Conservation (phyloP, 1,284 basidiomycete species). For the Fomitiporia mediterranea region DNA sequence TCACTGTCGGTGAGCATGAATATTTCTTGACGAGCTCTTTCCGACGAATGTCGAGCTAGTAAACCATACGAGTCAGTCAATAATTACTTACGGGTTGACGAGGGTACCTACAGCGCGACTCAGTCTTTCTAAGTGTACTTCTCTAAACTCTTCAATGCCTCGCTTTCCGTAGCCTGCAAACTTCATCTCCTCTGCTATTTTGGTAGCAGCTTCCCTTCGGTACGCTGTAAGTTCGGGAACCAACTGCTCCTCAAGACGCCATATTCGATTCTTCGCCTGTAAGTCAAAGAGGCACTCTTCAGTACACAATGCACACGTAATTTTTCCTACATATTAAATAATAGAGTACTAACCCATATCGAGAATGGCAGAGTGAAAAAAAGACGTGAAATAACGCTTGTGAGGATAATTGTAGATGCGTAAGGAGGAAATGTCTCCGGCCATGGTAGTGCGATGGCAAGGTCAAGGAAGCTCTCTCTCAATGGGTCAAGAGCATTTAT, state of each 20-base stretch:
- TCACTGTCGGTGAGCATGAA: constrained; percentile 52
- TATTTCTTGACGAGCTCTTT: constrained; percentile 56
- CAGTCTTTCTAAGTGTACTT: constrained; percentile 44
- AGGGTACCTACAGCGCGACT: constrained; percentile 20
- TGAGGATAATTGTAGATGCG: constrained; percentile 72
- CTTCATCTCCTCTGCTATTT: constrained; percentile 56
- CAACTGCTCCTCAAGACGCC: constrained; percentile 62
- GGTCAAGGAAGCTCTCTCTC: constrained; percentile 51
- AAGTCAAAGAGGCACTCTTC: background rate
- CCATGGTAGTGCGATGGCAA: constrained; percentile 65
- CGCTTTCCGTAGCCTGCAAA: constrained; percentile 43
- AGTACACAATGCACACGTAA: too few relatives aligned
- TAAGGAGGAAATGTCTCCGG: constrained; percentile 65
- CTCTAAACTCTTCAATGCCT: constrained; percentile 48
- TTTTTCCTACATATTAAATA: too few relatives aligned
- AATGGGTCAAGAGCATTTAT: constrained; percentile 37
- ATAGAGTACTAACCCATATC: constrained; percentile 75
- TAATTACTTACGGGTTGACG: background rate
- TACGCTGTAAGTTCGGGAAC: constrained; percentile 59
- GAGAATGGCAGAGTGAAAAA: constrained; percentile 69
- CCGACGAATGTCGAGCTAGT: constrained; percentile 53
- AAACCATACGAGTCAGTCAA: background rate
- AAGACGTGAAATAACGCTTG: constrained; percentile 64
- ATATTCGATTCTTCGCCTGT: constrained; percentile 61
- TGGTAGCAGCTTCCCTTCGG: constrained; percentile 47